phyloP scores from a whole-genome alignment of 2,329 filamentous ascomycete genomes.

The Fusarium subglutinans region DNA sequence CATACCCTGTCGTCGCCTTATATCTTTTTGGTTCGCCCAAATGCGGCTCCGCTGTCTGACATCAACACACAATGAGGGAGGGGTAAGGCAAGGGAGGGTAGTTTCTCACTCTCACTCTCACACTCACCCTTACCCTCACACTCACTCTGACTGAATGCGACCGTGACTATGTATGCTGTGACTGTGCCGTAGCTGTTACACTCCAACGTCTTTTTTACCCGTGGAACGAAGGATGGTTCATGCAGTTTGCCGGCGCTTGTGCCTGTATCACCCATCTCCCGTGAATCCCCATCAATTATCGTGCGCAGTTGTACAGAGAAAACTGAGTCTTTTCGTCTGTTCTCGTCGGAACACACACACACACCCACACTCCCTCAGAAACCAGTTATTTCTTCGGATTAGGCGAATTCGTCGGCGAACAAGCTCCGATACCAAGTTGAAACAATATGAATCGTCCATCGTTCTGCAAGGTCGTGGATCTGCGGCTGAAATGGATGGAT shows the following conservation, averaged over 20 bases:
- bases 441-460: background rate
- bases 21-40: slow-evolving; percentile 9
- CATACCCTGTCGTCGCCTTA: background rate
- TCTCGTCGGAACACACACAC: background rate
- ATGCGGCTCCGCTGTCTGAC: slow-evolving; percentile 2
- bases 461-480: background rate
- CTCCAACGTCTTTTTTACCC: background rate
- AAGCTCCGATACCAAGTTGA: background rate
- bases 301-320: background rate
- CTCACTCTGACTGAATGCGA: background rate
- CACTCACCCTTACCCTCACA: background rate
- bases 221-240: background rate
- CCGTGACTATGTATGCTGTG: background rate
- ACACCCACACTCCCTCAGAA: background rate
- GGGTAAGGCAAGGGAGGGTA: background rate
- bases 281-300: background rate
- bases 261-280: background rate
- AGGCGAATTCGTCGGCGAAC: background rate
- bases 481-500: background rate
- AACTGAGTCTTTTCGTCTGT: background rate
- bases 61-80: background rate
- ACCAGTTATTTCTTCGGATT: background rate
- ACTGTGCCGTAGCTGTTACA: background rate
- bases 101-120: background rate
- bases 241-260: background rate